Evolutionary conservation across 352 stramenopile genomes (phyloP).

Genomic region (Pythium inflatum): DNA sequence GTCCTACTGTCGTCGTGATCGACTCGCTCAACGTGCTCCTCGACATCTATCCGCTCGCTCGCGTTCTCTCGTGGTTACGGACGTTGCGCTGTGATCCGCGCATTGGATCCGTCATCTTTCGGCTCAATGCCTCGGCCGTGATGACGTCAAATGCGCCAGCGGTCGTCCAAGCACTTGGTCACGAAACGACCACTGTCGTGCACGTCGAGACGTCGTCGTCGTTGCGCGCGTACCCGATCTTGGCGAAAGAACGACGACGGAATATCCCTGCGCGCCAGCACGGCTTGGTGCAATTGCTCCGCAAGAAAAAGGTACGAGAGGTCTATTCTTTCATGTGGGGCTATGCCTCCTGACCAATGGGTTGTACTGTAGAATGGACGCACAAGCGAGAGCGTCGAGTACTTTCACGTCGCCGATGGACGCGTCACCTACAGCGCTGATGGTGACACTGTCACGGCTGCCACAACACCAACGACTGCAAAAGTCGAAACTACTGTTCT

Average conservation of each 20-base stretch:
- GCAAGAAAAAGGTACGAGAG: slow-evolving; percentile 61
- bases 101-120: slow-evolving; percentile 52
- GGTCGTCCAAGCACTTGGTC: slow-evolving; percentile 33
- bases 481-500: too few species aligned
- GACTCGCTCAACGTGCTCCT: slow-evolving; percentile 73
- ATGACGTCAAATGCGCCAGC: slow-evolving; percentile 19
- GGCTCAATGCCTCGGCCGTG: slow-evolving; percentile 47
- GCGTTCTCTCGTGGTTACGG: slow-evolving; percentile 52
- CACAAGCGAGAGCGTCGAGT: slow-evolving; percentile 70
- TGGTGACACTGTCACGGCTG: not conserved
- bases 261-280: slow-evolving; percentile 66
- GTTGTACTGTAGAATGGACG: slow-evolving; percentile 59
- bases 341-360: too few species aligned
- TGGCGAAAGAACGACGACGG: slow-evolving; percentile 62
- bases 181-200: slow-evolving; percentile 51
- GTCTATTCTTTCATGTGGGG: too few species aligned
- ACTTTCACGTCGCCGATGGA: slow-evolving; percentile 47
- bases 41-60: slow-evolving; percentile 47
- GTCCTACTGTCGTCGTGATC: slow-evolving; percentile 59
- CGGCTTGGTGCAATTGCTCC: slow-evolving; percentile 58
- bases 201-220: slow-evolving; percentile 64
- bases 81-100: slow-evolving; percentile 35
- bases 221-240: slow-evolving; percentile 54
- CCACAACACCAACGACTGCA: not conserved
- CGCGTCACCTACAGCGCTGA: slow-evolving; percentile 35